phyloP scores from a whole-genome alignment of 768 basidiomycete genomes.

The Cytidiella melzeri region DNA sequence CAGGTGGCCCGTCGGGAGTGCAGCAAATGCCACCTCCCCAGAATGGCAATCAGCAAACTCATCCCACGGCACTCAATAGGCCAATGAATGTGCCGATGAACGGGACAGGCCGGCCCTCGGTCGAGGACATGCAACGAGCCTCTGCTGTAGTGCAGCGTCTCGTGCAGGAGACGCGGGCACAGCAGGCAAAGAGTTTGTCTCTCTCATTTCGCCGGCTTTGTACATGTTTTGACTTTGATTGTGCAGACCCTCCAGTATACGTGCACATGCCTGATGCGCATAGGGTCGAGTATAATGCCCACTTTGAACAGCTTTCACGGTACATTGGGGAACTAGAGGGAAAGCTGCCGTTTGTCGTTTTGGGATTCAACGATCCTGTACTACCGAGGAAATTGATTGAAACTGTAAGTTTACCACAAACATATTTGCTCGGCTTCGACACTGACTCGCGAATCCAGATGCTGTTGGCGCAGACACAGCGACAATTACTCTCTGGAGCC shows the following conservation, averaged over 20 bases:
- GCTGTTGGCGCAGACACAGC: neutral
- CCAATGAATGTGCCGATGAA: no score
- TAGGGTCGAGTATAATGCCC: neutral
- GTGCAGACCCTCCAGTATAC: no score
- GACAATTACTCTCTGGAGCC: neutral
- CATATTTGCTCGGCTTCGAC: no score
- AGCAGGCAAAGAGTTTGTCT: neutral
- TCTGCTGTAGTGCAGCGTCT: neutral
- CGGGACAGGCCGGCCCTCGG: neutral
- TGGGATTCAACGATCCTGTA: neutral
- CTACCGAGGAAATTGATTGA: neutral
- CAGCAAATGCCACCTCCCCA: neutral
- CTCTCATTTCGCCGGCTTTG: neutral
- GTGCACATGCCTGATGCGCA: neutral
- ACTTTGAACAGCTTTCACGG: slow-evolving; percentile 2
- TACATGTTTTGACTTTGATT: no score
- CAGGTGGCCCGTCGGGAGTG: neutral
- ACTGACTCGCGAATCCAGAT: neutral
- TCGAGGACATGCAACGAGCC: neutral
- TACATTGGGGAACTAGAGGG: neutral
- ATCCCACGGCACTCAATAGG: no score
- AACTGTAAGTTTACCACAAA: neutral
- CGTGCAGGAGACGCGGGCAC: neutral
- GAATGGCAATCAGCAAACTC: no score
- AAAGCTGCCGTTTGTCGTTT: neutral